phyloP scores from a whole-genome alignment of 805 yeast genomes.

The Spathaspora hagerdaliae region DNA sequence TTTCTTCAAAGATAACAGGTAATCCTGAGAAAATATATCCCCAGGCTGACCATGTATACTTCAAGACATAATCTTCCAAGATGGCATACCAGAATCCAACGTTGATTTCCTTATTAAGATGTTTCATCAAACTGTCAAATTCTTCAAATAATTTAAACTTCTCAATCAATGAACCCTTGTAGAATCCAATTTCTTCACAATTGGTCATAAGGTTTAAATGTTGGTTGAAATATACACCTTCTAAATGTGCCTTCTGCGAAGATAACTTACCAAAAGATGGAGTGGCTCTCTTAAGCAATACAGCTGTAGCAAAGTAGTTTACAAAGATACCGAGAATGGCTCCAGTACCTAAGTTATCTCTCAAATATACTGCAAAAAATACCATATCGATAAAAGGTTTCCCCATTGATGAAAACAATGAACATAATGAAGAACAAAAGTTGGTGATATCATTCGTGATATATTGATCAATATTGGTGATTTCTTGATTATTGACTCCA shows the following conservation, averaged over 20 bases:
- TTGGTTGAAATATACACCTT: constrained; percentile 84
- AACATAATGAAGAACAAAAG: constrained; percentile 77
- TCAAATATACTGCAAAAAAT: constrained; percentile 76
- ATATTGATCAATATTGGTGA: constrained; percentile 75
- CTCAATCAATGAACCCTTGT: constrained; percentile 83
- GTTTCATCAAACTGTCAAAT: constrained; percentile 53
- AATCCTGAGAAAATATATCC: constrained; percentile 90
- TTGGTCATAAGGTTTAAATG: constrained; percentile 82
- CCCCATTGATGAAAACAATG: constrained; percentile 83
- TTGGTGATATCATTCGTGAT: constrained; percentile 80
- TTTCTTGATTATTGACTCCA: constrained; percentile 51
- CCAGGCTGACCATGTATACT: constrained; percentile 91
- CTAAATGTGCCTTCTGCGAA: constrained; percentile 69
- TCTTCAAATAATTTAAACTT: constrained; percentile 58
- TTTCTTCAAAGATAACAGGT: constrained; percentile 70
- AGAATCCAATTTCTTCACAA: constrained; percentile 91
- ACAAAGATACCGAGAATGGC: constrained; percentile 79
- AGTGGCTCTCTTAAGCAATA: constrained; percentile 63
- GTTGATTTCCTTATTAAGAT: constrained; percentile 51
- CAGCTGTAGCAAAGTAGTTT: constrained; percentile 79
- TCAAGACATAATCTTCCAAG: constrained; percentile 80
- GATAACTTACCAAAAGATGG: constrained; percentile 83
- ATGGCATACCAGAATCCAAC: constrained; percentile 65
- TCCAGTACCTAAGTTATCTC: constrained; percentile 82
- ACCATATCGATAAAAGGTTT: constrained; percentile 86